These are phyloP conservation scores for Coemansia sp. DNA, from an alignment of 192 early-diverging fungal genomes.

Conservation along the genomic window DNA sequence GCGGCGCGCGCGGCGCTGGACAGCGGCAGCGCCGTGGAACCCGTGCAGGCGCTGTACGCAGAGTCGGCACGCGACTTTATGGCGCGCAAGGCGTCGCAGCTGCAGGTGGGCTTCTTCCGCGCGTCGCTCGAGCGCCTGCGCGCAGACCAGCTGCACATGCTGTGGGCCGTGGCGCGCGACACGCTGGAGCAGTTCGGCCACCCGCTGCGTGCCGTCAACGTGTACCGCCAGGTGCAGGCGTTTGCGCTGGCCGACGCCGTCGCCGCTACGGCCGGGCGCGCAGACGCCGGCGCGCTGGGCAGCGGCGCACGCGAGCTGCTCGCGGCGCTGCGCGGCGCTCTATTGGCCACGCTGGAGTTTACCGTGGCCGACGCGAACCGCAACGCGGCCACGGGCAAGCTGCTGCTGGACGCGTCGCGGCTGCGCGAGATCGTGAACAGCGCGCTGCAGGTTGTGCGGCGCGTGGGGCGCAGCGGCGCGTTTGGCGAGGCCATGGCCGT, in stretches of 20 bases:
- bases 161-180: slow-evolving; percentile 60
- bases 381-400: slow-evolving; percentile 5
- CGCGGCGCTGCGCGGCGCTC: slow-evolving; percentile 11
- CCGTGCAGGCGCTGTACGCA: slow-evolving; percentile 54
- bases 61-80: slow-evolving; percentile 67
- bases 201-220: slow-evolving; percentile 56
- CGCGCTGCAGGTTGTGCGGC: slow-evolving; percentile 9
- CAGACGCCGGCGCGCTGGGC: neutral
- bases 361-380: slow-evolving; percentile 27
- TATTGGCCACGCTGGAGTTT: slow-evolving; percentile 17
- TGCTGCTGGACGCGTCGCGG: slow-evolving; percentile 17
- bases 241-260: slow-evolving; percentile 38
- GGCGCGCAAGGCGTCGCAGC: slow-evolving; percentile 65
- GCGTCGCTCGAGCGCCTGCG: slow-evolving; percentile 9
- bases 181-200: slow-evolving; percentile 53
- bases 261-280: neutral
- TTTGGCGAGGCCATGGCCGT: slow-evolving; percentile 5
- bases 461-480: slow-evolving; percentile 5
- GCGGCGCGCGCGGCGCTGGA: slow-evolving; percentile 58
- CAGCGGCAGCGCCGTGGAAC: slow-evolving; percentile 10
- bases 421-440: slow-evolving; percentile 32
- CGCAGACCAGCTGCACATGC: slow-evolving; percentile 44
- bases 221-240: slow-evolving; percentile 63
- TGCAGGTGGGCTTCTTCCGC: slow-evolving; percentile 66
- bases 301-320: neutral